phyloP scores from a whole-genome alignment of 768 basidiomycete species.

The Boletellus sp. region DNA sequence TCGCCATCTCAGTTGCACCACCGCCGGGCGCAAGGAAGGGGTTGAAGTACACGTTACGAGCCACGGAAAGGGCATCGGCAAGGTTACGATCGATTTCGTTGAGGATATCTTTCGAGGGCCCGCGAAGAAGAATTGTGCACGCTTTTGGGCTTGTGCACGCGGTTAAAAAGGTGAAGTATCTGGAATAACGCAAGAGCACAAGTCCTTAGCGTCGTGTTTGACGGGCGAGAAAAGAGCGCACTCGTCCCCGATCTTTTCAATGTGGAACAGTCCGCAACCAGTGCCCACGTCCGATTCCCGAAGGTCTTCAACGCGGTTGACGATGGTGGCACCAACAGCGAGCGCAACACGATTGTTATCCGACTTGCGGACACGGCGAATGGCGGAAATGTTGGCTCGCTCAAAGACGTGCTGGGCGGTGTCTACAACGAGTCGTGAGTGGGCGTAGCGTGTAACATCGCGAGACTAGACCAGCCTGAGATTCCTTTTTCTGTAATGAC shows the following conservation, averaged over 20 bases:
- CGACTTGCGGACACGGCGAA: conserved; percentile 96
- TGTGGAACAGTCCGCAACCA: conserved; percentile 90
- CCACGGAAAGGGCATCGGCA: conserved; percentile 96
- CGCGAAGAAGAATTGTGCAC: conserved; percentile 95
- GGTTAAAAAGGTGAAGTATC: conserved; percentile 97
- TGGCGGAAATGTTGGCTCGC: conserved; percentile 84
- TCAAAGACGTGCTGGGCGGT: conserved; percentile 89
- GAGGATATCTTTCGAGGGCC: conserved; percentile 96
- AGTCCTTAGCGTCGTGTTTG: neutral
- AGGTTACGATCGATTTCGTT: conserved; percentile 98
- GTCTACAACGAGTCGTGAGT: conserved; percentile 43
- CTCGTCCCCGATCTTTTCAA: conserved; percentile 98
- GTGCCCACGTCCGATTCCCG: conserved; percentile 91
- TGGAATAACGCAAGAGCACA: conserved; percentile 24
- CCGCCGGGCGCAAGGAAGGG: conserved; percentile 92
- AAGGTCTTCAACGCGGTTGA: conserved; percentile 93
- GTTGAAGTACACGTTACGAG: conserved; percentile 95
- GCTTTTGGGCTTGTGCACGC: conserved; percentile 89
- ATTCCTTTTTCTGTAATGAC: conserved; percentile 98
- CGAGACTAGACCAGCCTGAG: conserved; percentile 57
- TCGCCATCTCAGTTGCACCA: conserved; percentile 98
- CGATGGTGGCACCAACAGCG: conserved; percentile 92
- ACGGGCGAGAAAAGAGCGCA: conserved; percentile 20
- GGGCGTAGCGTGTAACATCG: neutral
- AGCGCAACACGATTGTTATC: conserved; percentile 99